Percentiles rank a stretch among this genome's conserved stretches.
Conservation (phyloP, 805 yeast species). For the Lachancea waltii region DNA sequence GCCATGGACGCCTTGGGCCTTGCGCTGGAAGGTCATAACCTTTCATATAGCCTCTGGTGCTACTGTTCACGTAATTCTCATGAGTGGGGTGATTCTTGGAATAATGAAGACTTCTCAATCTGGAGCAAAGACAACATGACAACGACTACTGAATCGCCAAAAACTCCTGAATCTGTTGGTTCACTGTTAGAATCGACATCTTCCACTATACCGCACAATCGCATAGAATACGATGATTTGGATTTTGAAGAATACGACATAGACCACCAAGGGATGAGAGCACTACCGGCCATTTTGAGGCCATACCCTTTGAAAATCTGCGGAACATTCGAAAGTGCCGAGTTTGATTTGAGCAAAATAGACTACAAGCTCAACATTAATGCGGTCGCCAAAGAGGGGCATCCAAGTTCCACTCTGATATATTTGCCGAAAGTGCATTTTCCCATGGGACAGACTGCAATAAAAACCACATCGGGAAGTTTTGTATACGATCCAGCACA, state of each 20-base stretch:
- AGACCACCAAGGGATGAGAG: constrained; percentile 54
- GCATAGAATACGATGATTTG: background rate
- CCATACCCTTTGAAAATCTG: constrained; percentile 64
- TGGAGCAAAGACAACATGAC: constrained; percentile 61
- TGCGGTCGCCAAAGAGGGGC: constrained; percentile 15
- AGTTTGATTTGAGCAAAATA: constrained; percentile 49
- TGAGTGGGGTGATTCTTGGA: constrained; percentile 88
- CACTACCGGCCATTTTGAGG: constrained; percentile 65
- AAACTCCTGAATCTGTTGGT: too few species aligned
- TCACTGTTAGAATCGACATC: constrained; percentile 2
- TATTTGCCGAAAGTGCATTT: constrained; percentile 72
- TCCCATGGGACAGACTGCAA: constrained; percentile 40
- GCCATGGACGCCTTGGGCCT: constrained; percentile 78
- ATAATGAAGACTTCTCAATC: constrained; percentile 86
- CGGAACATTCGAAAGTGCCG: constrained; percentile 51
- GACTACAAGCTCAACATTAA: constrained; percentile 44
- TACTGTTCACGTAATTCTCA: constrained; percentile 70
- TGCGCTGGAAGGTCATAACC: constrained; percentile 68
- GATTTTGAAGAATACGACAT: background rate
- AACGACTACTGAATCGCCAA: too few species aligned
- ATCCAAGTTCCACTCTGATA: constrained; percentile 40
- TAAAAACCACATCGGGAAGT: constrained; percentile 50
- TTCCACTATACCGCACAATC: constrained; percentile 5
- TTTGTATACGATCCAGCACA: constrained; percentile 44
- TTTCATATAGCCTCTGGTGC: constrained; percentile 82